These are phyloP conservation scores for Gossypium longicalyx DNA, from an alignment of 345 rosid species.

Conservation along the genomic window DNA sequence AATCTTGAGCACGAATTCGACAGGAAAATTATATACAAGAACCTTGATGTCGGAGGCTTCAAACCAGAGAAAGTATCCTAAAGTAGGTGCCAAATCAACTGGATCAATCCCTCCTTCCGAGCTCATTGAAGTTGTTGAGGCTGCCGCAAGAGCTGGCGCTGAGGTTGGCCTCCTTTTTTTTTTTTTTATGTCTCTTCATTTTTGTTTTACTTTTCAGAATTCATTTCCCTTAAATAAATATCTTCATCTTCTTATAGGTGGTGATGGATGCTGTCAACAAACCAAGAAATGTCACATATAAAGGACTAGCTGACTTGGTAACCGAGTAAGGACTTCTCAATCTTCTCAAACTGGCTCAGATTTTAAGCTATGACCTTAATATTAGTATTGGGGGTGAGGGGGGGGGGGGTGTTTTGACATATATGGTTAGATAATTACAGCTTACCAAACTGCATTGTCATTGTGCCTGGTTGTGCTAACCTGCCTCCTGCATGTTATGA, in stretches of 20 bases:
- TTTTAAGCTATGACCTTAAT: neutral
- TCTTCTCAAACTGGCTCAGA: neutral
- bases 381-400: neutral
- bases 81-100: conserved; percentile 56
- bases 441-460: neutral
- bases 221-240: neutral
- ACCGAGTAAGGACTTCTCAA: conserved; percentile 64
- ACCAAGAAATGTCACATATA: conserved; percentile 75
- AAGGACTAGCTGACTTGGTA: conserved; percentile 82
- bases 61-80: conserved; percentile 43
- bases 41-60: conserved; percentile 45
- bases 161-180: conserved; percentile 39
- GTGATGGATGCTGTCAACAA: conserved; percentile 91
- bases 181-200: neutral
- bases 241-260: conserved; percentile 40
- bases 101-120: conserved; percentile 63
- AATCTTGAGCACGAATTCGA: conserved; percentile 13
- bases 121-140: conserved; percentile 73
- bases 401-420: neutral
- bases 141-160: conserved; percentile 84
- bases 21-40: conserved; percentile 25
- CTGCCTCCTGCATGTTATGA: neutral
- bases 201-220: neutral
- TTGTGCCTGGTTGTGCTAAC: neutral
- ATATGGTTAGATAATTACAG: conserved; percentile 1